Conservation (phyloP, 2,329 filamentous ascomycete species). For the Claviceps sp. region DNA sequence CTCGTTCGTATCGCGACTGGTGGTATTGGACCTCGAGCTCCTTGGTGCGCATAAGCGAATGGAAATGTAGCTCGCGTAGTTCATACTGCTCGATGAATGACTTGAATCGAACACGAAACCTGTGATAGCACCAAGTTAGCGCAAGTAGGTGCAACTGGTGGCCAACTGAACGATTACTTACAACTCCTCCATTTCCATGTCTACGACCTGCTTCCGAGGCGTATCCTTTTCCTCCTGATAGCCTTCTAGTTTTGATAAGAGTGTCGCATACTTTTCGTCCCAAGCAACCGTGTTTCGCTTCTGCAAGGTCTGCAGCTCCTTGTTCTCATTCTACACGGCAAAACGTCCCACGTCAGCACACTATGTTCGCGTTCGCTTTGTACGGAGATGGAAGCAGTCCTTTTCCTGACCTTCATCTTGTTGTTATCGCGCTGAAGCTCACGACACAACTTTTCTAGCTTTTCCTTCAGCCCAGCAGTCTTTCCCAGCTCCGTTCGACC, state of each 20-base stretch:
- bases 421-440: conserved; percentile 97
- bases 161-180: conserved; percentile 29
- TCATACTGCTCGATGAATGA: conserved; percentile 96
- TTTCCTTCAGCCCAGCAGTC: conserved; percentile 83
- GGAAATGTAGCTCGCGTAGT: conserved; percentile 85
- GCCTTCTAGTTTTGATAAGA: conserved; percentile 75
- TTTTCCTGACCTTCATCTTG: conserved; percentile 67
- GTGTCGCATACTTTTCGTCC: conserved; percentile 69
- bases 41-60: conserved; percentile 81
- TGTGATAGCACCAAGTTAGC: conserved; percentile 21
- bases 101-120: conserved; percentile 78
- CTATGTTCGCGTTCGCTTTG: background rate
- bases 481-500: conserved; percentile 80
- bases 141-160: background rate
- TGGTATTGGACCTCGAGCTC: conserved; percentile 92
- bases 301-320: conserved; percentile 75
- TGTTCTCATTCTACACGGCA: conserved; percentile 65
- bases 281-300: conserved; percentile 70
- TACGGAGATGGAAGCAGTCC: background rate
- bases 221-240: conserved; percentile 79
- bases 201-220: conserved; percentile 64
- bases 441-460: conserved; percentile 87
- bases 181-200: conserved; percentile 83
- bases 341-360: conserved; percentile 12
- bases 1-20: conserved; percentile 74